These are phyloP conservation scores for Fusarium goolgardi DNA, from an alignment of 2,329 filamentous ascomycete genomes.

Conservation along the genomic window DNA sequence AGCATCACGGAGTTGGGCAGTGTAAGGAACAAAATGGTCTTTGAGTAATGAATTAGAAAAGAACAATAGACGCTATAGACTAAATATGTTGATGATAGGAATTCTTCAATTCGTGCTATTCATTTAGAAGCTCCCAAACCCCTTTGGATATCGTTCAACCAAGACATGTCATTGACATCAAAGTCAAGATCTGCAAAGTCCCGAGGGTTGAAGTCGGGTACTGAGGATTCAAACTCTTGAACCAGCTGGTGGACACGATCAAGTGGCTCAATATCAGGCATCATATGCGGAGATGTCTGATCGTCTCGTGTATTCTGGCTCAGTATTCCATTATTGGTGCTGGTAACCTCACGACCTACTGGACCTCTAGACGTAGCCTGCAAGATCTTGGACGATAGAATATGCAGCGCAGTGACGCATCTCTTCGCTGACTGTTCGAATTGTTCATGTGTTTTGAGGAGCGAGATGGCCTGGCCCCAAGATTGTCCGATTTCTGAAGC, in stretches of 20 bases:
- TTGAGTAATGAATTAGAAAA: slow-evolving; percentile 41
- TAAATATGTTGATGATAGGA: background rate
- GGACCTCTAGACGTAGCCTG: slow-evolving; percentile 34
- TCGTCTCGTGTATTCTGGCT: background rate
- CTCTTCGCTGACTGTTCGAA: slow-evolving; percentile 50
- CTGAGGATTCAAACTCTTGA: slow-evolving; percentile 41
- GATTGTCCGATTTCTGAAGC: slow-evolving; percentile 45
- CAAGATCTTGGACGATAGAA: slow-evolving; percentile 51
- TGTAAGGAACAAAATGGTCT: slow-evolving; percentile 55
- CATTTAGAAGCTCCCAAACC: slow-evolving; percentile 48
- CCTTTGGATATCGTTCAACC: slow-evolving; percentile 52
- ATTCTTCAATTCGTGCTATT: slow-evolving; percentile 1
- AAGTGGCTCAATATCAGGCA: slow-evolving; percentile 9
- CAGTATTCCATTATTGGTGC: background rate
- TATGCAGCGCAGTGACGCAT: slow-evolving; percentile 51
- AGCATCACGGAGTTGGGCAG: slow-evolving; percentile 52
- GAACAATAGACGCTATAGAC: background rate
- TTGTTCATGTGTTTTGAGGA: slow-evolving; percentile 50
- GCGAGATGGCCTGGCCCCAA: slow-evolving; percentile 51
- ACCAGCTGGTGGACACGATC: slow-evolving; percentile 34
- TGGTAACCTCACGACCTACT: background rate
- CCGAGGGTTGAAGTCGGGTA: slow-evolving; percentile 39
- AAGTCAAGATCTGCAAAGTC: slow-evolving; percentile 48
- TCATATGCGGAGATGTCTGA: background rate
- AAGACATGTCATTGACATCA: slow-evolving; percentile 50